Evolutionary conservation across 73 alveolate genomes (phyloP), one percentile per base, ranked within the genome.

Genomic region (Uronychia binucleata): DNA sequence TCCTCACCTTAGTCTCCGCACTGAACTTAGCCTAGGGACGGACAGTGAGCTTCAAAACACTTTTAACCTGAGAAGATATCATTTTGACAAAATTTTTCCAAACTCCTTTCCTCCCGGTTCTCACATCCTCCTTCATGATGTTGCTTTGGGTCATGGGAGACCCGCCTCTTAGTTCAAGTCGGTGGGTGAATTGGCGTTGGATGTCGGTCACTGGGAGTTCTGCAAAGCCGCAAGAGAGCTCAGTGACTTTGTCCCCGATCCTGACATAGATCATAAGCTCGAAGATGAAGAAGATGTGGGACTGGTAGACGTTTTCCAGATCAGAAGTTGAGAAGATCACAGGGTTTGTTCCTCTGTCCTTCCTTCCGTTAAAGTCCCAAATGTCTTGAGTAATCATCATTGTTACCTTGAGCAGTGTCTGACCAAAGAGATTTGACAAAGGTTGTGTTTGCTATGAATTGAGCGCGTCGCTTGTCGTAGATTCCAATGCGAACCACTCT

Each of bases 131-230:
- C 30, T 82, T 91, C 28, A 74, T 84, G 14, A 85, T 74, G 19
- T 78, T 59, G 75, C 76, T 79, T 58, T 84, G 87, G 0, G 84
- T 80, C 27, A 59, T 81, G 1, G 95, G 95, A 32, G 91, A 58
- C 32, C 95, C 95, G 8, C 92, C 95, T 31, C 79, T 90, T 32
- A 90, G 84, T 27, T 88, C 85, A 0, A 90, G 33, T 58, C 78
- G 83, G 26, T 32, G 80, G 1, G 79, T 79, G 60, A 86, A 59
- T 28, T 59, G 76, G 26, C 88, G 30, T 28, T 84, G 75, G 31
- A 90, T n/a, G 19, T 57, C 81, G 25, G 33, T 74, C 79, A 79
- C 57, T 5, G 75, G 77, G 30, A 90, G 32, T 46, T 85, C 31
- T 34, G 90, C 58, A 59, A 79, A 90, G 0, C 95, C 95, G 57